Evolutionary conservation across 805 yeast genomes (phyloP).

Genomic region (Sugiyamaella qingdaonensis): DNA sequence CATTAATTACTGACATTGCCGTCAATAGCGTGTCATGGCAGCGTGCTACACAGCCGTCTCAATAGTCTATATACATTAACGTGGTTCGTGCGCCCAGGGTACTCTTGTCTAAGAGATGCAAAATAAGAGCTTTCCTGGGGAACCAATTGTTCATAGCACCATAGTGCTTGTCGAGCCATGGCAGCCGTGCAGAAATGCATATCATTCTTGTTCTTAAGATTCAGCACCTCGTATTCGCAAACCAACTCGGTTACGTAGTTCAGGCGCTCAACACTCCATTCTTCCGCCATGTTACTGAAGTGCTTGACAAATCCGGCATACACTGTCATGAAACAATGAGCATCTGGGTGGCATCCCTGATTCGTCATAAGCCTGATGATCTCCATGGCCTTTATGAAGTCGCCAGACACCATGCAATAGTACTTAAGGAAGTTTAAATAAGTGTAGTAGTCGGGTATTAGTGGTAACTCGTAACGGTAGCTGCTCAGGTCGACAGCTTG

Average conservation of each 20-base stretch:
- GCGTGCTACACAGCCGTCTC: background rate
- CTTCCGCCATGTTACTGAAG: slow-evolving; percentile 1
- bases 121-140: background rate
- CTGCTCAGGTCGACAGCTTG: background rate
- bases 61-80: slow-evolving; percentile 1
- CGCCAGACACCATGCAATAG: slow-evolving; percentile 20
- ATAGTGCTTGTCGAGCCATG: slow-evolving; percentile 16
- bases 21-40: background rate
- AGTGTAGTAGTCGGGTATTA: slow-evolving; percentile 20
- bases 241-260: slow-evolving; percentile 15
- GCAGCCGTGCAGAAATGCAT: slow-evolving; percentile 9
- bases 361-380: slow-evolving; percentile 21
- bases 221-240: slow-evolving; percentile 9
- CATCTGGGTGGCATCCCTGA: slow-evolving; percentile 12
- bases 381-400: slow-evolving; percentile 18
- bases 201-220: background rate
- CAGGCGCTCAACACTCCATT: slow-evolving; percentile 15
- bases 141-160: slow-evolving; percentile 11
- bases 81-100: background rate
- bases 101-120: background rate
- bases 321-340: slow-evolving; percentile 13
- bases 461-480: slow-evolving; percentile 14
- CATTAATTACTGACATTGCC: background rate
- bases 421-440: slow-evolving; percentile 22
- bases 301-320: slow-evolving; percentile 11